These are phyloP conservation scores for Phyllosticta paracitricarpa DNA, from an alignment of 2,329 filamentous ascomycete species.

Conservation along the genomic window DNA sequence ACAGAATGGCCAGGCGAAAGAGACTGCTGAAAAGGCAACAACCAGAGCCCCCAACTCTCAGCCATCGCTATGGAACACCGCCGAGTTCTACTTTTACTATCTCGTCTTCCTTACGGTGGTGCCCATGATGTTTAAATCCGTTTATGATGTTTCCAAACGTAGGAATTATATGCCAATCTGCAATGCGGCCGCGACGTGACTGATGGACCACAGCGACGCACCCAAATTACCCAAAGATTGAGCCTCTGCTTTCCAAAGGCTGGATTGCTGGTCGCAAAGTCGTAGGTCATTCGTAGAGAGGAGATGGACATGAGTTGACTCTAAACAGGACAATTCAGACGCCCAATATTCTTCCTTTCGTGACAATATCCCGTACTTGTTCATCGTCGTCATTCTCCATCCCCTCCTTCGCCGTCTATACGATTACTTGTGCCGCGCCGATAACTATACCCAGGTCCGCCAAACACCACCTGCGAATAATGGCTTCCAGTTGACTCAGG, in stretches of 20 bases:
- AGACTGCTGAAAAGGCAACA: conserved; percentile 29
- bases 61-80: conserved; percentile 71
- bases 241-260: conserved; percentile 60
- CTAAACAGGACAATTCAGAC: conserved; percentile 73
- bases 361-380: conserved; percentile 73
- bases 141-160: conserved; percentile 78
- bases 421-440: conserved; percentile 42
- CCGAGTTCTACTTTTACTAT: conserved; percentile 79
- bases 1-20: conserved; percentile 15
- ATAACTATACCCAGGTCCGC: conserved; percentile 35
- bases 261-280: conserved; percentile 93
- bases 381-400: conserved; percentile 63
- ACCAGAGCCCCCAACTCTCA: conserved; percentile 19
- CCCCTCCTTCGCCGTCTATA: conserved; percentile 67
- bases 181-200: background rate
- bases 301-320: background rate
- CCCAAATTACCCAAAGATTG: conserved; percentile 68
- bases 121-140: conserved; percentile 85
- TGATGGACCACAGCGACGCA: conserved; percentile 54
- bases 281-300: conserved; percentile 36
- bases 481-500: conserved; percentile 27
- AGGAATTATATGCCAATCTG: conserved; percentile 14
- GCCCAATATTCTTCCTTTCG: conserved; percentile 79
- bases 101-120: conserved; percentile 55
- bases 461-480: conserved; percentile 15